Evolutionary conservation across 768 basidiomycete species (phyloP), one percentile per base, ranked within the genome.

Genomic region (Hypholoma sublateritium): DNA sequence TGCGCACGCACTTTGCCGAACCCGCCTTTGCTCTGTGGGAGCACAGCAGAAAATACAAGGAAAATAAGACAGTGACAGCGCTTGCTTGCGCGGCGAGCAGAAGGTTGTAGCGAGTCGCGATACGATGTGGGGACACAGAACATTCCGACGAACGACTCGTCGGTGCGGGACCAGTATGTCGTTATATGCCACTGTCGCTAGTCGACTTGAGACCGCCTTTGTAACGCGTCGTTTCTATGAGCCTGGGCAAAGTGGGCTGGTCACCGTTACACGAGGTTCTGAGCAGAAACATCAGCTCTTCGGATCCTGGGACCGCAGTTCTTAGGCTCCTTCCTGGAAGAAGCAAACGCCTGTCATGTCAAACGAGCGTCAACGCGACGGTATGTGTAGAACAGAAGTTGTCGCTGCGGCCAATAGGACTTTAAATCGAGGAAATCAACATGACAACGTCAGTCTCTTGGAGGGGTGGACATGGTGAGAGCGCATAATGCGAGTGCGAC

Each of bases 311-410:
- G 28, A 32, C 28, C 28, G 28, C 28, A 7, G 28, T 5, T 43
- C 42, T 53, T 44, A 28, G 42, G 13, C 41, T 19, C 25, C 37
- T 22, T 34, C 21, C 32, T 7, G n/a, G 17, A 44, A 48, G 45
- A 43, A 36, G 60, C 32, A 54, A 46, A 39, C 43, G 17, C 36
- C 35, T 32, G 28, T 5, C 35, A 41, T 60, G 57, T 56, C 55
- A 56, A 56, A 28, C 17, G 47, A 49, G 55, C 55, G 47, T 51
- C 62, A 63, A 63, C 46, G 59, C 59, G 51, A 59, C 59, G 41
- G 52, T 54, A 57, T 54, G 50, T 52, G 60, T 35, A 46, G 36
- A 39, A 54, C 50, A 50, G 62, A 60, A 41, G 57, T 53, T 11
- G 28, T 32, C n/a, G 28, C 5, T 32, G 28, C 28, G 28, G 28